Evolutionary conservation across 768 basidiomycete species (phyloP), one percentile per base, ranked within the genome.

Genomic region (Rhizopogon salebrosus): DNA sequence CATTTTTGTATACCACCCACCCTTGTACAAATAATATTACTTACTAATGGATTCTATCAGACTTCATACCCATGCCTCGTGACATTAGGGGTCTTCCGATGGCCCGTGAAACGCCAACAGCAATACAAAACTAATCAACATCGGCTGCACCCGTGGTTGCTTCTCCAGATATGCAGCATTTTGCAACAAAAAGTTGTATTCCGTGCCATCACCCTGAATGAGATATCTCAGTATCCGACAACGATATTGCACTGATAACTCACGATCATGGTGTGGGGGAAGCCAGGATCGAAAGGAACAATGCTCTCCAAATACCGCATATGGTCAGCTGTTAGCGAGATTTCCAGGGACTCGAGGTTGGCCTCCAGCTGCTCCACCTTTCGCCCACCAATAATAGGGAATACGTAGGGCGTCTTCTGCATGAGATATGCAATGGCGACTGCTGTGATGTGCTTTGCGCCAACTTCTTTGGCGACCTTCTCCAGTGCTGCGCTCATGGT

Each of bases 391-490:
- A 75, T 59, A 43, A 75, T 64, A 0, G 73, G 73, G 57, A 77
- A 77, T 5, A 75, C 73, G 40, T 71, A 74, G 0, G 72, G 70
- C 16, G 74, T 62, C 60, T 77, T 79, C 41, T 74, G 73, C 65
- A 78, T 67, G 36, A 78, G 58, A 41, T 75, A 76, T 16, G 73
- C 71, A 53, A 78, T 71, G 10, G 75, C 76, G 13, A 77, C 74
- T 6, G 80, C 64, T 16, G 72, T 72, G 57, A 82, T 72, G 42
- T 63, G 62, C 61, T 76, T 69, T 5, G 72, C 70, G 3, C 78
- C 79, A 16, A 80, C 68, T 55, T 80, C 74, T 13, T 55, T 55
- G 1, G 79, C 78, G 13, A 82, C 74, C 49, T 77, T 70, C 60
- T 80, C 78, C 22, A 80, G 68, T 0, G 71, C 78, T 7, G 64